Conservation (phyloP, 2,329 filamentous ascomycete species). For the Corniculantispora saksenae region DNA sequence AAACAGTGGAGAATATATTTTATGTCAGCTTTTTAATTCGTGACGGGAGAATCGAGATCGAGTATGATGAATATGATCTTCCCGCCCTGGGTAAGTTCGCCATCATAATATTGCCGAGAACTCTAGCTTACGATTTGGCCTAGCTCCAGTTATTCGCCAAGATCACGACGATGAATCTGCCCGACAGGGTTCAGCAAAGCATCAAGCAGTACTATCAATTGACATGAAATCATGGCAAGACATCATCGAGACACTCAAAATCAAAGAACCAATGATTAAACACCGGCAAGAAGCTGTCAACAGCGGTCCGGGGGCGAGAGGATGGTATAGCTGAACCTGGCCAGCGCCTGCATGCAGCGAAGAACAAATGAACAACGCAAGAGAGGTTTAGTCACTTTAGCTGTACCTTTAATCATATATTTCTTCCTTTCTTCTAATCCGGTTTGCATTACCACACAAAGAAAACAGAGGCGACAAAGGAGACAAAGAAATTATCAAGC, state of each 20-base stretch:
- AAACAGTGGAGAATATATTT: constrained; percentile 96
- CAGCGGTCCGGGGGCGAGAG: constrained; percentile 54
- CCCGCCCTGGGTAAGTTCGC: constrained; percentile 74
- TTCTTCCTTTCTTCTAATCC: too few relatives aligned
- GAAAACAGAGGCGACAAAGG: too few relatives aligned
- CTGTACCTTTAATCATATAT: not conserved
- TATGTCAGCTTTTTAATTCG: constrained; percentile 93
- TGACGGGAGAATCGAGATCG: constrained; percentile 77
- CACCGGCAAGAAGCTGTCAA: constrained; percentile 66
- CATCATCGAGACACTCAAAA: constrained; percentile 73
- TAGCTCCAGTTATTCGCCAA: constrained; percentile 42
- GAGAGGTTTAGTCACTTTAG: not conserved
- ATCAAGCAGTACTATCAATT: constrained; percentile 86
- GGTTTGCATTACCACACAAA: too few relatives aligned
- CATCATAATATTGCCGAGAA: not conserved
- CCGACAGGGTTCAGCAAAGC: constrained; percentile 60
- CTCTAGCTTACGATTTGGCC: not conserved
- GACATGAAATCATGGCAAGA: constrained; percentile 83
- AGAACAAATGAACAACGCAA: not conserved
- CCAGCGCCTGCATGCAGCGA: not conserved
- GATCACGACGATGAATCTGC: constrained; percentile 47
- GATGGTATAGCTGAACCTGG: constrained; percentile 64
- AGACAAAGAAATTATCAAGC: too few relatives aligned
- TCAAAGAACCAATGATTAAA: constrained; percentile 80
- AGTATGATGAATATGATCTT: constrained; percentile 69